Evolutionary conservation across 2,329 filamentous ascomycete species (phyloP).

Genomic region (Apiospora phragmitis): DNA sequence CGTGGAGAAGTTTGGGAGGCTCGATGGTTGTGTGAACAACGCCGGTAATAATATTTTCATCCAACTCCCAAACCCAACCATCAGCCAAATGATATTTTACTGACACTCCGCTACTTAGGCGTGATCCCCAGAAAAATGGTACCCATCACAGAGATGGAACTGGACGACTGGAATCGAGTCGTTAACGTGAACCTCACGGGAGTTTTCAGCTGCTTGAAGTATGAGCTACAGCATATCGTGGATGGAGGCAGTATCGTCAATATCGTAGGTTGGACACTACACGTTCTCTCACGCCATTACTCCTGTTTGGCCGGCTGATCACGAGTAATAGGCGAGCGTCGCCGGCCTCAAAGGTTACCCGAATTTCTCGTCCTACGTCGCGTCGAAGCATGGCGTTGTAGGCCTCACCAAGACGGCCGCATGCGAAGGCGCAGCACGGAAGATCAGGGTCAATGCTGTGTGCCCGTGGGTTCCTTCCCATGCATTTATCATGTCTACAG

Average conservation of each 20-base stretch:
- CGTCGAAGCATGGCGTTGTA: slow-evolving; percentile 33
- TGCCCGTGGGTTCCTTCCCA: slow-evolving; percentile 24
- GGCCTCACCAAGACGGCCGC: slow-evolving; percentile 32
- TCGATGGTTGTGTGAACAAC: slow-evolving; percentile 38
- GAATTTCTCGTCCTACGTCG: slow-evolving; percentile 29
- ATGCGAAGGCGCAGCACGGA: slow-evolving; percentile 24
- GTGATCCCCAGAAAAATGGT: slow-evolving; percentile 15
- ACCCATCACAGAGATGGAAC: slow-evolving; percentile 28
- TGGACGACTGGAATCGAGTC: slow-evolving; percentile 41
- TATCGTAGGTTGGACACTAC: slow-evolving; percentile 20
- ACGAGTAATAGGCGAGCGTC: slow-evolving; percentile 28
- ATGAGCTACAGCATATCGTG: slow-evolving; percentile 44
- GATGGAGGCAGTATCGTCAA: slow-evolving; percentile 47
- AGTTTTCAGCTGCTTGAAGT: slow-evolving; percentile 50
- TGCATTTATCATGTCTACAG: background rate
- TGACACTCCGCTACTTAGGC: slow-evolving; percentile 11
- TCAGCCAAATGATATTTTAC: background rate
- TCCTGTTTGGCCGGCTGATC: too few species aligned
- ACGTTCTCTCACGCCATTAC: background rate
- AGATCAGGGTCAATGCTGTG: slow-evolving; percentile 28
- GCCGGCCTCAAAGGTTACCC: slow-evolving; percentile 39
- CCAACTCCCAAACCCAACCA: background rate
- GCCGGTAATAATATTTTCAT: slow-evolving; percentile 28
- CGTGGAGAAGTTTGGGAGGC: slow-evolving; percentile 32
- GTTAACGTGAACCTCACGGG: slow-evolving; percentile 47